These are phyloP conservation scores for Plenodomus biglobosus DNA, from an alignment of 2,329 filamentous ascomycete genomes.

Conservation along the genomic window DNA sequence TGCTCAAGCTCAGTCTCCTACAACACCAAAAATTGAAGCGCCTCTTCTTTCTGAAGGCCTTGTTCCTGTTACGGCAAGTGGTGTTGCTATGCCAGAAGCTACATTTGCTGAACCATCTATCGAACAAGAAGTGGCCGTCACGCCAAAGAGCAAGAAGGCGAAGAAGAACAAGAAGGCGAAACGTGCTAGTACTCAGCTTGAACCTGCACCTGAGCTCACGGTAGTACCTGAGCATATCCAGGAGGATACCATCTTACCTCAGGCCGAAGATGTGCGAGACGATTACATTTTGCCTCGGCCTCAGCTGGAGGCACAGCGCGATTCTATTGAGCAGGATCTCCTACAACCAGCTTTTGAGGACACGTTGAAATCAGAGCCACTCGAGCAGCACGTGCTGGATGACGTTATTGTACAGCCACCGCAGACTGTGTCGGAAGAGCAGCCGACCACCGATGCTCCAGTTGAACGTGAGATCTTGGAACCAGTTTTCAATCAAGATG, in stretches of 20 bases:
- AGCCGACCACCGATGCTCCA: background rate
- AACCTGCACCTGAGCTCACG: slow-evolving; percentile 9
- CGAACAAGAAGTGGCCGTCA: background rate
- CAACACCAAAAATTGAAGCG: background rate
- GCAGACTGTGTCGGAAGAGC: background rate
- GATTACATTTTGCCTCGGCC: slow-evolving; percentile 3
- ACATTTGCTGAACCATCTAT: background rate
- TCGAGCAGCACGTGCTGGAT: background rate
- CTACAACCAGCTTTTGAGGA: slow-evolving; percentile 25
- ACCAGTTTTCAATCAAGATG: slow-evolving; percentile 21
- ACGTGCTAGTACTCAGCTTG: slow-evolving; percentile 21
- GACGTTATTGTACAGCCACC: background rate
- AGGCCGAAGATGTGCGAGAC: slow-evolving; percentile 1
- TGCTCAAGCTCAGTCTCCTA: background rate
- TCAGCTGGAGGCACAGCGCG: slow-evolving; percentile 5
- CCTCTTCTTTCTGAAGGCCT: slow-evolving; percentile 5
- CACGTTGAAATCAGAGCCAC: background rate
- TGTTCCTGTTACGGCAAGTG: slow-evolving; percentile 12
- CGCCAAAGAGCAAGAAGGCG: slow-evolving; percentile 31
- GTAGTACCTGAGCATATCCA: background rate
- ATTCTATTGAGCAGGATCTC: slow-evolving; percentile 23
- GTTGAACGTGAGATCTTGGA: slow-evolving; percentile 16
- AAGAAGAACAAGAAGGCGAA: slow-evolving; percentile 39
- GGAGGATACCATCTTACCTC: background rate
- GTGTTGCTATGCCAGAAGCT: background rate